Evolutionary conservation across 1,284 basidiomycete species (phyloP).

Genomic region (Omphalotus olearius): DNA sequence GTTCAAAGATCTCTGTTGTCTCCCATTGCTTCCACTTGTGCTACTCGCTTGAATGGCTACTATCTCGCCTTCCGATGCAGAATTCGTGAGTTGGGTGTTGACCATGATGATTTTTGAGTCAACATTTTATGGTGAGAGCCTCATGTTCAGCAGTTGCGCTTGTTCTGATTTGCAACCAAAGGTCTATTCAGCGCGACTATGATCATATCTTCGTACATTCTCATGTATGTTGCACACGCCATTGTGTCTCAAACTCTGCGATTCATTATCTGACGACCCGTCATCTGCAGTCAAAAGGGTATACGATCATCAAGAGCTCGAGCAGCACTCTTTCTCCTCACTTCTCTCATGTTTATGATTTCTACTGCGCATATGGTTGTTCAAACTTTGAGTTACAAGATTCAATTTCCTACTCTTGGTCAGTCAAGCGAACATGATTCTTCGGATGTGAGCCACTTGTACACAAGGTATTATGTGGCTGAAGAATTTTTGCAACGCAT

Average conservation of each 20-base stretch:
- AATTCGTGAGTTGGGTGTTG: neutral
- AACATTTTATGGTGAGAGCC: neutral
- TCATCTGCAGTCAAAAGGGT: neutral
- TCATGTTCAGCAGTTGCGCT: neutral
- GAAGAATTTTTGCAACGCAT: neutral
- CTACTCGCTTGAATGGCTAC: too few species aligned
- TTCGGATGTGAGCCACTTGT: neutral
- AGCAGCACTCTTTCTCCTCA: neutral
- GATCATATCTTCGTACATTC: neutral
- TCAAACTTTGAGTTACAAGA: neutral
- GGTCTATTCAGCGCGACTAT: neutral
- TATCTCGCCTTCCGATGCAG: too few species aligned
- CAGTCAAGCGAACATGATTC: neutral
- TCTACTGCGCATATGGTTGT: neutral
- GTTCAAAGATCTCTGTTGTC: too few species aligned
- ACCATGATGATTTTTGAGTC: neutral
- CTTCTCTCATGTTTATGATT: neutral
- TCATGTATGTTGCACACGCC: neutral
- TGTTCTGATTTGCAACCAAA: neutral
- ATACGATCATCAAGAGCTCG: neutral
- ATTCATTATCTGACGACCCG: neutral
- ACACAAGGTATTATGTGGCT: neutral
- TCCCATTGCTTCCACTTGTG: too few species aligned
- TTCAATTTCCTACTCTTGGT: neutral
- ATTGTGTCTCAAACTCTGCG: neutral